These are phyloP conservation scores for Debaryomyces tyrocola DNA, from an alignment of 805 yeast species.

Conservation along the genomic window DNA sequence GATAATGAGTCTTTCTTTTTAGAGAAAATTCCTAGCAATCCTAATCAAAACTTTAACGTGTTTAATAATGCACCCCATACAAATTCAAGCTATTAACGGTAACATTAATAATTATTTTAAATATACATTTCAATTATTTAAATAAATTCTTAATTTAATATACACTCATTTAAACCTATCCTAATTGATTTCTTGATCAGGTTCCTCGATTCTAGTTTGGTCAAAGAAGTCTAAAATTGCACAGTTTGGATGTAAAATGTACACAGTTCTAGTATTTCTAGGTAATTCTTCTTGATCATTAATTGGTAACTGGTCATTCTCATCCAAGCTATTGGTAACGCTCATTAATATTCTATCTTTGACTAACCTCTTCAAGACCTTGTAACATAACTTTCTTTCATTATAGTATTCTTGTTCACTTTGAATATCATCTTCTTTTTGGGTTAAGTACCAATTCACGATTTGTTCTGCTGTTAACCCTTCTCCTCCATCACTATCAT, in stretches of 20 bases:
- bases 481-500: slow-evolving; percentile 47
- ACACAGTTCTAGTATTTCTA: slow-evolving; percentile 30
- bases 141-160: neutral
- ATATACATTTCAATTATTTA: neutral
- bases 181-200: slow-evolving; percentile 3
- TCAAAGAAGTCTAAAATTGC: slow-evolving; percentile 69
- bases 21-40: neutral
- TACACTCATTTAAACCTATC: neutral
- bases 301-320: slow-evolving; percentile 18
- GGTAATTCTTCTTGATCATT: slow-evolving; percentile 16
- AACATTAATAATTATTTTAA: neutral
- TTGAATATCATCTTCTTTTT: slow-evolving; percentile 67
- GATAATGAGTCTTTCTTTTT: neutral
- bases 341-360: slow-evolving; percentile 81
- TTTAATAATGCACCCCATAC: neutral
- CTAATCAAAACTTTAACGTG: neutral
- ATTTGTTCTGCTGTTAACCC: slow-evolving; percentile 71
- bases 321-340: slow-evolving; percentile 36
- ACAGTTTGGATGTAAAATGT: slow-evolving; percentile 74
- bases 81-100: neutral
- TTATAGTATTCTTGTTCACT: slow-evolving; percentile 68
- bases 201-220: slow-evolving; percentile 24
- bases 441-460: slow-evolving; percentile 78
- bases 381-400: slow-evolving; percentile 70
- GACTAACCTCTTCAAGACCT: slow-evolving; percentile 79